Percentiles rank a stretch among this genome's conserved stretches.
Conservation (phyloP, 2,329 filamentous ascomycete species). For the Aaosphaeria pasadenensis region DNA sequence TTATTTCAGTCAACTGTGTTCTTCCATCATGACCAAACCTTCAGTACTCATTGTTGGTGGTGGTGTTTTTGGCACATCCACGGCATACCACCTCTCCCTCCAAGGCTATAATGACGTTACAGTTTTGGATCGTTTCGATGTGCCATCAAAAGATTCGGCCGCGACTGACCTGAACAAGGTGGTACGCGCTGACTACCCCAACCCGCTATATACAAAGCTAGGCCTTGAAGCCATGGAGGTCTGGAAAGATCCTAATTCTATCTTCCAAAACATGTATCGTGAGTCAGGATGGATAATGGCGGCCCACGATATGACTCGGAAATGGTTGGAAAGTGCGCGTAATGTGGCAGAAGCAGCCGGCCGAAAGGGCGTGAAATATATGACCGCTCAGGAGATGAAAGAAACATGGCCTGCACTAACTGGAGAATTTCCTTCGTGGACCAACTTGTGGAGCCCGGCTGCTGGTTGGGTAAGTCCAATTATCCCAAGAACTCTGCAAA, state of each 20-base stretch:
- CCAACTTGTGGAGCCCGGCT: slow-evolving; percentile 16
- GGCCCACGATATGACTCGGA: slow-evolving; percentile 3
- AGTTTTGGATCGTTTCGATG: slow-evolving; percentile 3
- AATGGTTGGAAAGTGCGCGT: not conserved
- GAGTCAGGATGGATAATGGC: slow-evolving; percentile 5
- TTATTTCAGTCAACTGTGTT: not conserved
- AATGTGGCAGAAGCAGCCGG: not conserved
- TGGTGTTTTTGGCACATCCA: not conserved
- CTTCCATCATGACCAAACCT: not conserved
- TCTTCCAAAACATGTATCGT: slow-evolving; percentile 3
- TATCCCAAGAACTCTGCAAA: not conserved
- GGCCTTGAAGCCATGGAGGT: slow-evolving; percentile 4
- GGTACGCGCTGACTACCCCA: slow-evolving; percentile 3
- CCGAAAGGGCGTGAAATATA: slow-evolving; percentile 1
- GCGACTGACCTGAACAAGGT: slow-evolving; percentile 4
- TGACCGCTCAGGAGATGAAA: slow-evolving; percentile 4
- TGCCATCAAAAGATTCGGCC: slow-evolving; percentile 5
- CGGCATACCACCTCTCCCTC: not conserved
- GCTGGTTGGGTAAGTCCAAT: slow-evolving; percentile 15
- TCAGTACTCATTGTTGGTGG: not conserved
- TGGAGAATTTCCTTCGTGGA: slow-evolving; percentile 13
- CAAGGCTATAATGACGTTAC: slow-evolving; percentile 2
- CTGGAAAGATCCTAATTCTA: slow-evolving; percentile 1
- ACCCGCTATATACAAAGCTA: slow-evolving; percentile 1
- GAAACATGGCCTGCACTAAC: slow-evolving; percentile 8